Evolutionary conservation across 805 yeast species (phyloP).

Genomic region (Priceomyces carsonii): DNA sequence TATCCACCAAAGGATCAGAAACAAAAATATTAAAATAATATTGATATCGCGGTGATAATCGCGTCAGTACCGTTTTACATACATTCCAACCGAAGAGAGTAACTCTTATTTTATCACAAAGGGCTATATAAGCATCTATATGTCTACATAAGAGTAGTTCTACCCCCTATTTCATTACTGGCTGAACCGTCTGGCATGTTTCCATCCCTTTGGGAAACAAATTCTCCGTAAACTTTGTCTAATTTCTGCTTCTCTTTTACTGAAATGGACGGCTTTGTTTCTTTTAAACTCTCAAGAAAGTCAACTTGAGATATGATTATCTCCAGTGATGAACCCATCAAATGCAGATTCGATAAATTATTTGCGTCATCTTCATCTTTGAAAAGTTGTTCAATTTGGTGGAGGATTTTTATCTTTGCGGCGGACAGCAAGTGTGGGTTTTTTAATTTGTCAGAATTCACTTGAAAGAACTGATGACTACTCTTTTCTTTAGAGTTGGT

Average conservation of each 20-base stretch:
- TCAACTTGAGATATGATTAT: constrained; percentile 53
- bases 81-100: no score
- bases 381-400: constrained; percentile 44
- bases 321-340: neutral
- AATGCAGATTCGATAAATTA: neutral
- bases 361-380: constrained; percentile 19
- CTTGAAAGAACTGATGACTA: constrained; percentile 43
- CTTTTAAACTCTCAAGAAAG: constrained; percentile 60
- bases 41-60: no score
- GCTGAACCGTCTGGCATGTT: constrained; percentile 85
- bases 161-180: constrained; percentile 78
- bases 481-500: constrained; percentile 13
- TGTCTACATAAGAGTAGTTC: constrained; percentile 74
- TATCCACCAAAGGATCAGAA: no score
- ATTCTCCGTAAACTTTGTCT: constrained; percentile 63
- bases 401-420: constrained; percentile 40
- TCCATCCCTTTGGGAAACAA: constrained; percentile 78
- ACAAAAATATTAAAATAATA: no score
- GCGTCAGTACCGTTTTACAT: no score
- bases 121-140: no score
- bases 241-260: constrained; percentile 65
- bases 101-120: no score
- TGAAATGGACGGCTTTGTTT: constrained; percentile 91
- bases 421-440: constrained; percentile 30
- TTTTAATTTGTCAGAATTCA: constrained; percentile 33